Conservation (phyloP, 1,284 basidiomycete species). For the Tranzscheliella williamsii region DNA sequence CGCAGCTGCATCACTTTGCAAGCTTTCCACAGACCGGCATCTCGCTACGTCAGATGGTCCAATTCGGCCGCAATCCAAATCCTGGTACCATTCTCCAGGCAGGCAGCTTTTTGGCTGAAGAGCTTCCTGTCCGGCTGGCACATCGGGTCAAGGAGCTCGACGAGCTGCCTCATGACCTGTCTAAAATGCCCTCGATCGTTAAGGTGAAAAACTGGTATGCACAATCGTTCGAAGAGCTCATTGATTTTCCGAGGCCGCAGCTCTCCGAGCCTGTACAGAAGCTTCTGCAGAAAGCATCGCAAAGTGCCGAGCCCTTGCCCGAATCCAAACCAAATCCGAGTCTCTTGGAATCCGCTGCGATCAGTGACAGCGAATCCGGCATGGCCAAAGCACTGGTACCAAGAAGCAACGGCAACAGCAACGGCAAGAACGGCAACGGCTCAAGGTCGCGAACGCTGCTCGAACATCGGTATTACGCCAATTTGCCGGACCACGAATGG, state of each 20-base stretch:
- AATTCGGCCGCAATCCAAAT: slow-evolving; percentile 58
- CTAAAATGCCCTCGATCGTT: slow-evolving; percentile 87
- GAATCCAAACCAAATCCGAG: slow-evolving; percentile 55
- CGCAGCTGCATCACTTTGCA: slow-evolving; percentile 58
- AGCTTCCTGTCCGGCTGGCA: slow-evolving; percentile 89
- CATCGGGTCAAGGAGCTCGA: slow-evolving; percentile 97
- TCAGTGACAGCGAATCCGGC: slow-evolving; percentile 33
- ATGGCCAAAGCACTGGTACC: slow-evolving; percentile 21
- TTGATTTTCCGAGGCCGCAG: slow-evolving; percentile 54
- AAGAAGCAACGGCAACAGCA: slow-evolving; percentile 6
- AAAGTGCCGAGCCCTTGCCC: slow-evolving; percentile 42
- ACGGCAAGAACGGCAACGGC: slow-evolving; percentile 32
- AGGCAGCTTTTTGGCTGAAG: slow-evolving; percentile 66
- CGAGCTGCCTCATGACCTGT: slow-evolving; percentile 86
- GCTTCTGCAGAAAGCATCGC: slow-evolving; percentile 35
- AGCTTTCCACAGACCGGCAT: slow-evolving; percentile 59
- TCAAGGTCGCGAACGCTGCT: slow-evolving; percentile 33
- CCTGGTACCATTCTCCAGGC: slow-evolving; percentile 58
- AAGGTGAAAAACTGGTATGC: slow-evolving; percentile 99
- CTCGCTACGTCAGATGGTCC: slow-evolving; percentile 60
- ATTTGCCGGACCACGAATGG: slow-evolving; percentile 71
- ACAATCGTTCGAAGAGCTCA: slow-evolving; percentile 79
- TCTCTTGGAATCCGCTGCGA: slow-evolving; percentile 37
- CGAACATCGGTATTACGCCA: slow-evolving; percentile 74
- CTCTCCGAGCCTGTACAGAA: slow-evolving; percentile 55